phyloP scores from a whole-genome alignment of 1,139 yeast genomes.

The Maudiozyma humilis region DNA sequence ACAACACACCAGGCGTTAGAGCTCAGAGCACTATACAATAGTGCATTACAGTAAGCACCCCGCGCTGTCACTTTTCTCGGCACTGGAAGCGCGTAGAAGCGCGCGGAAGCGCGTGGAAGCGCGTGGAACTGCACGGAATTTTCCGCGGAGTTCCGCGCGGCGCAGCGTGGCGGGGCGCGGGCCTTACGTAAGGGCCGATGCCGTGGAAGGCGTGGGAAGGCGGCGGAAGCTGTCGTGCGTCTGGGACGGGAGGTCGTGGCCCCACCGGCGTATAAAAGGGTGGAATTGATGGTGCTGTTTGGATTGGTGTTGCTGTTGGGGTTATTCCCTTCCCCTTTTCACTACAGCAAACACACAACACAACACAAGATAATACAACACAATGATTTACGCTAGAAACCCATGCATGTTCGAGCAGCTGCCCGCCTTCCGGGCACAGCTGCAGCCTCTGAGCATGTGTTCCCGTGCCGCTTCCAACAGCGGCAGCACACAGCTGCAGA shows the following conservation, averaged over 20 bases:
- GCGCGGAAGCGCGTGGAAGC: too few relatives aligned
- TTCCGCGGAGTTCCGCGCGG: neutral
- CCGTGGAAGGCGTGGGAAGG: neutral
- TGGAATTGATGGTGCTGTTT: neutral
- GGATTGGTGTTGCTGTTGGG: too few relatives aligned
- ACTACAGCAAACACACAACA: neutral
- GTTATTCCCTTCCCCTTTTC: too few relatives aligned
- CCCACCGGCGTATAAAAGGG: neutral
- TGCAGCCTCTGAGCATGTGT: neutral
- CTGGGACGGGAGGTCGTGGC: too few relatives aligned
- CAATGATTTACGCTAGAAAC: constrained; percentile 12
- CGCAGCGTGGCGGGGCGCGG: neutral
- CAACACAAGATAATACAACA: constrained; percentile 1
- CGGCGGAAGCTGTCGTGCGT: neutral
- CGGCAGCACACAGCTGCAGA: neutral
- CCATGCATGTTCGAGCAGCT: constrained; percentile 23
- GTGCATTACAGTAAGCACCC: neutral
- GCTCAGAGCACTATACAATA: too few relatives aligned
- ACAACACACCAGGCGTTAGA: too few relatives aligned
- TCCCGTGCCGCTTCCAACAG: neutral
- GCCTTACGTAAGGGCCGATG: neutral
- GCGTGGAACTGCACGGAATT: neutral
- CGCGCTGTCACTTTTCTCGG: neutral
- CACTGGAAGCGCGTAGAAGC: neutral
- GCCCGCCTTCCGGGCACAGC: constrained; percentile 10